Conservation (phyloP, 768 basidiomycete genomes). For the Russula olivacea region DNA sequence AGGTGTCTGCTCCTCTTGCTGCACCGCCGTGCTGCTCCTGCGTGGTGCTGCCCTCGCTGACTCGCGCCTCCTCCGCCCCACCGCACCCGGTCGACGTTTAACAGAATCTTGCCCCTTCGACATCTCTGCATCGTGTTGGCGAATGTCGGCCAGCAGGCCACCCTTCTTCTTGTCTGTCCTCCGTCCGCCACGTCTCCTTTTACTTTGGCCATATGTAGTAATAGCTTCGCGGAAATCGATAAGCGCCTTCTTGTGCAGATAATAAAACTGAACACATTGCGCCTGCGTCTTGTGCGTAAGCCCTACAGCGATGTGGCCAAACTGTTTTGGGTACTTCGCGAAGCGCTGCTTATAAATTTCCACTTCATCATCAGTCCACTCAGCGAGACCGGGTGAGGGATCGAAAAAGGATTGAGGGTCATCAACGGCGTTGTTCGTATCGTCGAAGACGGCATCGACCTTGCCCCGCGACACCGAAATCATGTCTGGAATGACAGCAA, state of each 20-base stretch:
- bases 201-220: constrained; percentile 57
- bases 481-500: constrained; percentile 90
- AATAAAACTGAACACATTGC: constrained; percentile 92
- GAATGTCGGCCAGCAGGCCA: constrained; percentile 74
- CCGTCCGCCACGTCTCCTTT: constrained; percentile 52
- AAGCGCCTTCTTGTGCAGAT: constrained; percentile 83
- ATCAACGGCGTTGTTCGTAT: constrained; percentile 75
- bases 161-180: constrained; percentile 70
- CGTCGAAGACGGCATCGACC: constrained; percentile 65
- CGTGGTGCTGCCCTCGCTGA: constrained; percentile 14
- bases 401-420: constrained; percentile 76
- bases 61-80: constrained; percentile 12
- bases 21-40: constrained; percentile 29
- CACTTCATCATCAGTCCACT: constrained; percentile 87
- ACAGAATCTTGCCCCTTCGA: constrained; percentile 26
- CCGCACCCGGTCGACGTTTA: constrained; percentile 17
- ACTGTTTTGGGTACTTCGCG: constrained; percentile 86
- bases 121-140: constrained; percentile 57
- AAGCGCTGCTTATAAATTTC: constrained; percentile 73
- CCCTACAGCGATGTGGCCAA: constrained; percentile 80
- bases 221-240: constrained; percentile 83
- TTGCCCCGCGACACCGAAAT: constrained; percentile 58
- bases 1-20: constrained; percentile 44
- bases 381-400: constrained; percentile 62
- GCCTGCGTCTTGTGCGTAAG: constrained; percentile 79